Conservation (phyloP, 2,329 filamentous ascomycete genomes). For the Leptographium procerum region DNA sequence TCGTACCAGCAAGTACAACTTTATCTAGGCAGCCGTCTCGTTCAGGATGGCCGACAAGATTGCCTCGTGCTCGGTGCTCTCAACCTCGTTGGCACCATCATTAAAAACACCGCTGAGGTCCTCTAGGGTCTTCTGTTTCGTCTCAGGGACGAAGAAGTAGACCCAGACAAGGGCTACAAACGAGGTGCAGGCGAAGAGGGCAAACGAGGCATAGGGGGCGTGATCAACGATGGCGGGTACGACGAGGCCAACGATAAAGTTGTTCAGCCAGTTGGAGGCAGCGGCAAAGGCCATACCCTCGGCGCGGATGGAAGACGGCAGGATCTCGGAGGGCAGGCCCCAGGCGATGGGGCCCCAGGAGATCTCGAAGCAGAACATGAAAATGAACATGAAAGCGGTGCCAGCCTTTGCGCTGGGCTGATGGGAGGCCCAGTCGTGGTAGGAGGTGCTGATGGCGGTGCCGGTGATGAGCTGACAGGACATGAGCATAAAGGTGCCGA, state of each 20-base stretch:
- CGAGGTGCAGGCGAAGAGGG: constrained; percentile 43
- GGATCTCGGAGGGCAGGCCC: constrained; percentile 23
- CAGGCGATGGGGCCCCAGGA: constrained; percentile 13
- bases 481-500: constrained; percentile 44
- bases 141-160: constrained; percentile 38
- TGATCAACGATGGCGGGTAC: constrained; percentile 21
- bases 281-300: constrained; percentile 19
- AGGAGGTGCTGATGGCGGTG: constrained; percentile 57
- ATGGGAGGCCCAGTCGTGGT: constrained; percentile 3
- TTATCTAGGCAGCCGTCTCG: too few relatives aligned
- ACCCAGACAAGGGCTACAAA: constrained; percentile 34
- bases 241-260: constrained; percentile 35
- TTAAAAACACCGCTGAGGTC: too few relatives aligned
- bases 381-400: too few relatives aligned
- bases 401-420: constrained; percentile 6
- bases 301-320: constrained; percentile 11
- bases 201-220: constrained; percentile 39
- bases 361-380: too few relatives aligned
- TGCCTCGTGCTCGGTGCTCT: too few relatives aligned
- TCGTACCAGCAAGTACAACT: too few relatives aligned
- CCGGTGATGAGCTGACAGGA: constrained; percentile 79
- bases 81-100: too few relatives aligned
- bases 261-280: constrained; percentile 32
- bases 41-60: too few relatives aligned
- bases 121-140: constrained; percentile 49